Evolutionary conservation across 148 eudicot genomes (phyloP).

Genomic region (Polygonum aviculare): DNA sequence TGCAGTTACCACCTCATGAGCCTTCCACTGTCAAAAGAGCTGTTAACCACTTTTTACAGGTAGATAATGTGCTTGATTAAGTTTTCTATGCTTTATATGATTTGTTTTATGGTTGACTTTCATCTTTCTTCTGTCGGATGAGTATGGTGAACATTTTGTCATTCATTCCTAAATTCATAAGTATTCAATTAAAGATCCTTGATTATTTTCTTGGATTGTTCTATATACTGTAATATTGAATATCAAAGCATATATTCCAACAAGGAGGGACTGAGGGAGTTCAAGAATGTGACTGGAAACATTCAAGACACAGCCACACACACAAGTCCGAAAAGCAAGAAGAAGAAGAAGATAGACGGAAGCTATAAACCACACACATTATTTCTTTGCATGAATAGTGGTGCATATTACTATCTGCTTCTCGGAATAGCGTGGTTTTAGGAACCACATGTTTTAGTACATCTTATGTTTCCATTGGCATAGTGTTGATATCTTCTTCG

Average conservation of each 20-base stretch:
- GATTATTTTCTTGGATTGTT: background rate
- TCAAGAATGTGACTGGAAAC: background rate
- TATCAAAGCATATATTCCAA: background rate
- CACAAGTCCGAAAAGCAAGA: background rate
- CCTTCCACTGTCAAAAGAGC: slow-evolving; percentile 77
- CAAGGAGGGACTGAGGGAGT: background rate
- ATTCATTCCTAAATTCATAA: background rate
- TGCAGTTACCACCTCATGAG: slow-evolving; percentile 88
- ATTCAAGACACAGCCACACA: background rate
- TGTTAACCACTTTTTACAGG: slow-evolving; percentile 91
- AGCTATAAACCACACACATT: background rate
- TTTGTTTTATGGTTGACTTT: background rate
- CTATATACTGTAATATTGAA: background rate
- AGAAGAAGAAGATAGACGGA: background rate
- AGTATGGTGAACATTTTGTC: background rate
- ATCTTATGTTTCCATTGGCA: background rate
- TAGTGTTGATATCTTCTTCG: slow-evolving; percentile 8
- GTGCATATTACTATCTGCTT: background rate
- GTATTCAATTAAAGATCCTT: background rate
- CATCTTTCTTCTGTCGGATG: background rate
- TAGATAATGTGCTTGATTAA: slow-evolving; percentile 8
- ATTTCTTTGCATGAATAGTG: background rate
- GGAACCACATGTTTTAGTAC: background rate
- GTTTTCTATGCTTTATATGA: background rate
- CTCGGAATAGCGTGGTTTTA: background rate